Conservation (phyloP, 2,329 filamentous ascomycete species). For the Penicillium sp. region DNA sequence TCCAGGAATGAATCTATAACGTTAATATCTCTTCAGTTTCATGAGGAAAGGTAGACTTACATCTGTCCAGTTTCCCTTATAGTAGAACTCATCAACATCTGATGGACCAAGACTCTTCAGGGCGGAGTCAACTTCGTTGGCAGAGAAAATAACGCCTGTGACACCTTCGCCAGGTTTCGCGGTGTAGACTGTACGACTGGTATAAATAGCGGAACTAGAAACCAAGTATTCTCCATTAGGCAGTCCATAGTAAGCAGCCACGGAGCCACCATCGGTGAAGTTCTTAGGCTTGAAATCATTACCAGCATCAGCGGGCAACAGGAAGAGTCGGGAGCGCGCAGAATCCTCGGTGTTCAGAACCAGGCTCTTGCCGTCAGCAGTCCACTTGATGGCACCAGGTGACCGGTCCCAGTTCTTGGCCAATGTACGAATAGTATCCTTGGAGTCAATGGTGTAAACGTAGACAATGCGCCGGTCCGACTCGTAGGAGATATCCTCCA, state of each 20-base stretch:
- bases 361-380: conserved; percentile 56
- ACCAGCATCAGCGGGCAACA: conserved; percentile 32
- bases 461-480: conserved; percentile 63
- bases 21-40: conserved; percentile 5
- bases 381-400: conserved; percentile 51
- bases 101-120: conserved; percentile 35
- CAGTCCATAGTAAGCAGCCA: conserved; percentile 30
- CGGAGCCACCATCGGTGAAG: conserved; percentile 36
- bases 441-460: conserved; percentile 35
- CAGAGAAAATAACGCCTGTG: conserved; percentile 32
- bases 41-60: conserved; percentile 16
- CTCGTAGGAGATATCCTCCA: conserved; percentile 75
- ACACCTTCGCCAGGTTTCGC: conserved; percentile 28
- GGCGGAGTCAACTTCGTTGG: conserved; percentile 41
- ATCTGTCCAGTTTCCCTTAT: conserved; percentile 35
- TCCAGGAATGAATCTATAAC: conserved; percentile 38
- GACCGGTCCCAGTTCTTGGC: conserved; percentile 52
- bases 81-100: conserved; percentile 40
- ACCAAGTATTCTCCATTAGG: conserved; percentile 33
- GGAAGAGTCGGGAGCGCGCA: conserved; percentile 51
- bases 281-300: conserved; percentile 35
- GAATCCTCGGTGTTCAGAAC: conserved; percentile 72
- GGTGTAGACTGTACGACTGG: conserved; percentile 36
- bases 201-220: conserved; percentile 36
- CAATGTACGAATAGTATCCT: conserved; percentile 38